Conservation (phyloP, 2,329 filamentous ascomycete genomes). For the Xylariaceae sp. region DNA sequence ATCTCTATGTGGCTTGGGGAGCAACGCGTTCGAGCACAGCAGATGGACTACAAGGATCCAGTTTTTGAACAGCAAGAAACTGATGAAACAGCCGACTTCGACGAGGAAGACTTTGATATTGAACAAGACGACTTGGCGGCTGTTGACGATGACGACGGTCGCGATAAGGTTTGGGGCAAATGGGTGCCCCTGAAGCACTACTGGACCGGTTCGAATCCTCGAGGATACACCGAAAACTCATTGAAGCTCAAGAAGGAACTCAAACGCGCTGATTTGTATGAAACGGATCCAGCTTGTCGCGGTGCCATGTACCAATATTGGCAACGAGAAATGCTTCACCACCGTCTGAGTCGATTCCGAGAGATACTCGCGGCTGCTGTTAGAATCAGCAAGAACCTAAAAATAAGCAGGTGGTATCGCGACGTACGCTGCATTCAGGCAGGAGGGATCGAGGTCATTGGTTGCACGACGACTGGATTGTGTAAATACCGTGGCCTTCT, state of each 20-base stretch:
- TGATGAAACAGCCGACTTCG: slow-evolving; percentile 55
- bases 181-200: slow-evolving; percentile 40
- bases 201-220: slow-evolving; percentile 34
- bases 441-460: slow-evolving; percentile 49
- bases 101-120: slow-evolving; percentile 47
- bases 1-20: slow-evolving; percentile 58
- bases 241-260: slow-evolving; percentile 33
- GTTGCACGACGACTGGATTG: slow-evolving; percentile 72
- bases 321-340: slow-evolving; percentile 49
- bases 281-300: slow-evolving; percentile 52
- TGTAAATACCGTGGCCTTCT: slow-evolving; percentile 75
- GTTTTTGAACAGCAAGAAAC: slow-evolving; percentile 29
- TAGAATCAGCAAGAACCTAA: slow-evolving; percentile 46
- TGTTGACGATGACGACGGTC: slow-evolving; percentile 32
- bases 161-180: slow-evolving; percentile 41
- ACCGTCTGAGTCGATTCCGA: slow-evolving; percentile 45
- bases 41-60: slow-evolving; percentile 19
- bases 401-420: slow-evolving; percentile 54
- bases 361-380: slow-evolving; percentile 47
- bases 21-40: slow-evolving; percentile 35
- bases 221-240: slow-evolving; percentile 19
- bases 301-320: slow-evolving; percentile 65
- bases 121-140: slow-evolving; percentile 33
- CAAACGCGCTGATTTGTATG: slow-evolving; percentile 53
- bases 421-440: slow-evolving; percentile 44